A percentile compares a stretch with the other conserved stretches of the same genome.
Evolutionary conservation across 257 asterid genomes (phyloP).

Genomic region (Solanum neorickii): DNA sequence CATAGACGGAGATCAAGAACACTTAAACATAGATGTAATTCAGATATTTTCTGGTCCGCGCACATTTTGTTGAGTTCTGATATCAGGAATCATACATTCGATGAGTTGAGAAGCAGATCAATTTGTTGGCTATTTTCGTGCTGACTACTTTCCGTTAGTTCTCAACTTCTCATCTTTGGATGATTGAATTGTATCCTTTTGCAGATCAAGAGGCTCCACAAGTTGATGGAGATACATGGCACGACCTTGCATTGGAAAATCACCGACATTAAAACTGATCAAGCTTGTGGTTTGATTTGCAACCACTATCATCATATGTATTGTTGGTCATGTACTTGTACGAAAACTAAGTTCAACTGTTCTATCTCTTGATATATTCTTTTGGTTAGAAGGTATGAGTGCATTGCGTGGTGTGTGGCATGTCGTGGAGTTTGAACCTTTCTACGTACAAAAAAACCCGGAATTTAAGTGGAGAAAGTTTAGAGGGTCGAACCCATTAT

Average conservation of each 20-base stretch:
- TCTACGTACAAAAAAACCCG: neutral
- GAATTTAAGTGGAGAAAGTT: neutral
- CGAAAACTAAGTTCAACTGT: neutral
- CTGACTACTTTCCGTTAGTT: neutral
- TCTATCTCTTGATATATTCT: neutral
- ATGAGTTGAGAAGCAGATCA: neutral
- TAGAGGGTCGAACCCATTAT: neutral
- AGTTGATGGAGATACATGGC: constrained; percentile 49
- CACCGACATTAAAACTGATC: neutral
- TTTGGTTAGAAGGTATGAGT: neutral
- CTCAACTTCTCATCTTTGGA: neutral
- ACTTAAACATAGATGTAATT: neutral
- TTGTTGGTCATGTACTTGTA: neutral
- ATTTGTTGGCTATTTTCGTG: neutral
- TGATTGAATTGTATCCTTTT: constrained; percentile 1
- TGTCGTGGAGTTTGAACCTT: neutral
- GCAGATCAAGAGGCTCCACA: constrained; percentile 59
- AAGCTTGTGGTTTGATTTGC: neutral
- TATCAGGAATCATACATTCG: neutral
- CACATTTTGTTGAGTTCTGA: neutral
- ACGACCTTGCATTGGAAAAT: constrained; percentile 53
- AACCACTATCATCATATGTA: neutral
- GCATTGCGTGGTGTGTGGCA: neutral
- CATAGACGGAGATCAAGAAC: neutral
- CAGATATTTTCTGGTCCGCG: neutral